phyloP scores from a whole-genome alignment of 352 stramenopile genomes.

The Blastocystis hominis region DNA sequence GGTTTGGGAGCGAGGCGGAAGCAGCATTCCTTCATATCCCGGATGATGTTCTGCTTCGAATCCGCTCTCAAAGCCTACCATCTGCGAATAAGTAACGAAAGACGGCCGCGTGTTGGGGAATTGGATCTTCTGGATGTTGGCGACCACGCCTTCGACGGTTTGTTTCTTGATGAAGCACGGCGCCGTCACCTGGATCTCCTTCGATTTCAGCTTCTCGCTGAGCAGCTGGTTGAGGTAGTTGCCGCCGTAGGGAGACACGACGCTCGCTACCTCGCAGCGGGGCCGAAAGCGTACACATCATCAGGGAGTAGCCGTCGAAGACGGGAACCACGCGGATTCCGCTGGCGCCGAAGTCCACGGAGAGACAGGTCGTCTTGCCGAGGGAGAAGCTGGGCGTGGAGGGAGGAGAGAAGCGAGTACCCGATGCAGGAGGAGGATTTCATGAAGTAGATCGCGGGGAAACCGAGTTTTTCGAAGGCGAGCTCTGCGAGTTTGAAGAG shows the following conservation, averaged over 20 bases:
- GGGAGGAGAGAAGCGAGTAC: not conserved
- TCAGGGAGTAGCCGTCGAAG: slow-evolving; percentile 37
- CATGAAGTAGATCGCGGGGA: slow-evolving; percentile 26
- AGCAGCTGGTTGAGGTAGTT: slow-evolving; percentile 30
- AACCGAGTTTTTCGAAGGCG: slow-evolving; percentile 26
- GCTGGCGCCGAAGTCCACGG: slow-evolving; percentile 39
- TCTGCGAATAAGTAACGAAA: slow-evolving; percentile 24
- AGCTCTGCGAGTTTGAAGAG: slow-evolving; percentile 59
- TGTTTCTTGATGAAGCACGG: slow-evolving; percentile 53
- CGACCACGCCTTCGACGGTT: slow-evolving; percentile 34
- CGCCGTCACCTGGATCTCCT: slow-evolving; percentile 50
- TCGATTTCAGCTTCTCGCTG: slow-evolving; percentile 12
- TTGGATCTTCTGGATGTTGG: slow-evolving; percentile 49
- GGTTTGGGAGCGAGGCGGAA: slow-evolving; percentile 2
- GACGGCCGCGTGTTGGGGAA: slow-evolving; percentile 26
- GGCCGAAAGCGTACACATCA: not conserved
- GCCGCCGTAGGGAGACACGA: slow-evolving; percentile 25
- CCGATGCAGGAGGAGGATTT: slow-evolving; percentile 53
- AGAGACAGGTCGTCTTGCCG: slow-evolving; percentile 49
- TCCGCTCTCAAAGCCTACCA: not conserved
- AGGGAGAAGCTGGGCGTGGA: slow-evolving; percentile 9
- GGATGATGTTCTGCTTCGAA: slow-evolving; percentile 6
- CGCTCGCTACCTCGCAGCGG: not conserved
- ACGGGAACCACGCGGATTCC: slow-evolving; percentile 43
- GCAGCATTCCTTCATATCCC: slow-evolving; percentile 53